Evolutionary conservation across 176 grass and related monocot species (phyloP), one percentile per base, ranked within the genome.

Genomic region (Areca catechu): DNA sequence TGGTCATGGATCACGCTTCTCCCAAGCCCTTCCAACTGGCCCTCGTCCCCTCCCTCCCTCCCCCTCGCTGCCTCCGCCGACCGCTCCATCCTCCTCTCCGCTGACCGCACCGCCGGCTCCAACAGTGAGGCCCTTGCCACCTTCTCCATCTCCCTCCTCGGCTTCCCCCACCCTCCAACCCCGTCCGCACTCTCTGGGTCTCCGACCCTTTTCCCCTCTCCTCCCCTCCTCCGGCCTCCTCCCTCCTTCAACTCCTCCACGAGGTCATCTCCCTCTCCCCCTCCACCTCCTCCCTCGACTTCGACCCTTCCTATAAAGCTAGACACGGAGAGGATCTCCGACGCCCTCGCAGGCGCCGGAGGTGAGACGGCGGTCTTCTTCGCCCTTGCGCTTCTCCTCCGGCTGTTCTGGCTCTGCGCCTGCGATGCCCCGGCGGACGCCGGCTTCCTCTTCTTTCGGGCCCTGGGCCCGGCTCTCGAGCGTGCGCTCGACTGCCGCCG

Each of bases 401-500:
- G 90, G 3, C 61, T 95, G 29, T 95, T 95, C 80, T 95, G 82
- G 82, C 19, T 82, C 29, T 90, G 91, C 49, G 82, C 86, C 3
- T 43, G 59, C 23, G 82, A 95, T 25, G 71, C 83, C 28, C 86
- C 91, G 3, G 73, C 77, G 2, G 82, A 95, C 65, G 69, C 80
- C 4, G 91, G 91, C 2, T 90, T 73, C 56, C 74, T 95, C 62
- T 86, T 86, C 80, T 95, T 95, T 77, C 75, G 61, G 3, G 51
- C 58, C 62, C 77, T 90, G 1, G 70, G 76, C 4, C 20, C 47
- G 0, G 69, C 63, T 7, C 73, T 95, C 28, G 69, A 81, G 64
- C 60, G 54, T 16, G 67, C 71, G 5, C 77, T 86, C 61, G 48
- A 9, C 49, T 79, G 67, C 76, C 28, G 63, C 1, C 65, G 19